Conservation (phyloP, 2,329 filamentous ascomycete species). For the Pseudogymnoascus sp. region DNA sequence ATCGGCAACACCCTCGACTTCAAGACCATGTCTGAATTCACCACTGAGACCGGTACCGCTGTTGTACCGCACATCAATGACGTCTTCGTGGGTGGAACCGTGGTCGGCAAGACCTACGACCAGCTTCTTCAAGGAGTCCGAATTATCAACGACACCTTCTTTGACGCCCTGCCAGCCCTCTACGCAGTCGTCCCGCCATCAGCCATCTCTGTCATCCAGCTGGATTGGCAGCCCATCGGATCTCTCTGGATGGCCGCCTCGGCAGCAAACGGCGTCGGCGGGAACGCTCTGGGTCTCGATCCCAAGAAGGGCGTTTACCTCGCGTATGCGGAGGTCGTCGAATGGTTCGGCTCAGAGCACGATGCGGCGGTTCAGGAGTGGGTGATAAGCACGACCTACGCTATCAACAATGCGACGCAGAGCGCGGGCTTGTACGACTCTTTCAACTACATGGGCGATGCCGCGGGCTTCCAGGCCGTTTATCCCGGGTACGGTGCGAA, state of each 20-base stretch:
- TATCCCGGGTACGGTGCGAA: constrained; percentile 12
- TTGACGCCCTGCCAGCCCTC: constrained; percentile 5
- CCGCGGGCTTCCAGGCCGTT: constrained; percentile 27
- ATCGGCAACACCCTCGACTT: constrained; percentile 30
- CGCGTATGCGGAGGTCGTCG: constrained; percentile 22
- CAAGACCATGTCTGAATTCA: constrained; percentile 31
- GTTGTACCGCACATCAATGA: constrained; percentile 33
- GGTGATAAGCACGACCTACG: constrained; percentile 18
- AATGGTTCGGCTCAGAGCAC: constrained; percentile 18
- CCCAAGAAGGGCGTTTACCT: constrained; percentile 23
- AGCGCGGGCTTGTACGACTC: constrained; percentile 31
- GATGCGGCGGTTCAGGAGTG: constrained; percentile 19
- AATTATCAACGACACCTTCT: constrained; percentile 23
- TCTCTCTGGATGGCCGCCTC: constrained; percentile 26
- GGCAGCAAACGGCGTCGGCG: constrained; percentile 25
- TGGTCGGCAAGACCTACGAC: constrained; percentile 21
- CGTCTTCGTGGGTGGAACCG: constrained; percentile 32
- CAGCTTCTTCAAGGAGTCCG: constrained; percentile 19
- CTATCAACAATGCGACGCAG: constrained; percentile 22
- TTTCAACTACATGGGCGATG: constrained; percentile 38
- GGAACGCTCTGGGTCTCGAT: constrained; percentile 33
- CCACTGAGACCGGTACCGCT: constrained; percentile 27
- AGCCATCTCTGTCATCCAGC: background rate
- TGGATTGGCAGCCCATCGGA: constrained; percentile 30
- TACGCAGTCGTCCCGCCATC: background rate